Evolutionary conservation across 305 asterid genomes (phyloP), one percentile per base, ranked within the genome.

Genomic region (Ilex paraguariensis): DNA sequence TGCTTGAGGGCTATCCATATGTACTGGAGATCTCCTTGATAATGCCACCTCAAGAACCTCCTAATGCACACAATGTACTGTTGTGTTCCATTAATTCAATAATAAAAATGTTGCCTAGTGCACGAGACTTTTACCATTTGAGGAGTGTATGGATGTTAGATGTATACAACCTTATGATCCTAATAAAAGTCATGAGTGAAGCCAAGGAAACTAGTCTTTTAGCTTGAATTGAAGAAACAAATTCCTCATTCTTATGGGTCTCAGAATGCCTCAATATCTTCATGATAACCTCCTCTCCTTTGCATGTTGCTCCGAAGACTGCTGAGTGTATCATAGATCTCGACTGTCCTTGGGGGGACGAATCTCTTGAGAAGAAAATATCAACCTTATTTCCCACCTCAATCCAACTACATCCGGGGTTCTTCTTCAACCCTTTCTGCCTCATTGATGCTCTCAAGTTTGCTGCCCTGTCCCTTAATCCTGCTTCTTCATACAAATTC

Each of bases 351-450:
- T 0, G 66, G 57, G 40, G 88, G 3, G 86, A 79, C 8, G 95
- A 72, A 72, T 84, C 96, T 21, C 95, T 88, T 0, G 97, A 84
- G 79, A 68, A 85, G 73, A 90, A 90, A 62, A 81, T 82, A 33
- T 81, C 83, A 45, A 80, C 79, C 67, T 79, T 73, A 73, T 78
- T 73, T 66, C 71, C 82, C 46, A 80, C 78, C 80, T 87, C 95
- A 42, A 90, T 80, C 97, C 97, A 90, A 71, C 97, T 90, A 67
- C 91, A 87, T 31, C 97, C 98, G 0, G 96, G 93, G 13, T 55
- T 44, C 87, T 92, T 92, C 66, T 46, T 68, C 61, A 85, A 59
- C 36, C 94, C 97, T 72, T 66, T 80, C 67, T 80, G 76, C 80
- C 74, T 87, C 95, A 85, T 81, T 69, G 64, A 17, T 42, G 61